Percentiles rank a stretch among this genome's conserved stretches.
Evolutionary conservation across 768 basidiomycete species (phyloP).

Genomic region (Strobilomyces dryophilus): DNA sequence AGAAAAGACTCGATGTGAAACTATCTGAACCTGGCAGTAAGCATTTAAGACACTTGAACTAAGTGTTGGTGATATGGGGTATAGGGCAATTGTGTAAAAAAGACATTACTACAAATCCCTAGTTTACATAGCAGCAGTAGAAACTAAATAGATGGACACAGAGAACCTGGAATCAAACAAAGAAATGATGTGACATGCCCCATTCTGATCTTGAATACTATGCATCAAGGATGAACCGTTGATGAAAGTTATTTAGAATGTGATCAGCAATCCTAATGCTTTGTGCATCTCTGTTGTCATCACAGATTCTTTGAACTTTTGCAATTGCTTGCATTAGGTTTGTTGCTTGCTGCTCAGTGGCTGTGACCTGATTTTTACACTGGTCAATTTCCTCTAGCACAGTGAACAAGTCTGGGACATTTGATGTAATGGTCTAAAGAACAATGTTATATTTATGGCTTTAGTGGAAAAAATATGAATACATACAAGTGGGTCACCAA

Average conservation of each 20-base stretch:
- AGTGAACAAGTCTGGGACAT: constrained; percentile 11
- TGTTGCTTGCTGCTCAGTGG: constrained; percentile 9
- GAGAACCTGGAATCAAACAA: no score
- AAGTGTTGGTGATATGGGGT: no score
- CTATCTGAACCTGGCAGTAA: no score
- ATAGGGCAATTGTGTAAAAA: no score
- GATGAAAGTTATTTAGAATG: constrained; percentile 22
- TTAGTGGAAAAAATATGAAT: not conserved
- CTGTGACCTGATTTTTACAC: constrained; percentile 19
- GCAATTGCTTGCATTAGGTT: constrained; percentile 7
- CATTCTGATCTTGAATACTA: not conserved
- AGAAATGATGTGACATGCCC: not conserved
- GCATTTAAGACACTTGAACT: no score
- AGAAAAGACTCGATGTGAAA: no score
- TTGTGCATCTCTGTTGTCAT: constrained; percentile 1
- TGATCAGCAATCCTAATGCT: constrained; percentile 3
- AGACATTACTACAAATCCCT: no score
- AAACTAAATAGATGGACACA: no score
- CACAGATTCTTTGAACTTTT: not conserved
- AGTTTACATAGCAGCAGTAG: no score
- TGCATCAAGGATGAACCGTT: constrained; percentile 12
- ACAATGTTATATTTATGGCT: not conserved
- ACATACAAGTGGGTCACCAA: constrained; percentile 21
- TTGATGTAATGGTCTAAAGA: constrained; percentile 1
- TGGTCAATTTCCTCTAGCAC: constrained; percentile 21